A percentile compares a stretch with the other conserved stretches of the same genome.
Conservation (phyloP, 306 rosid genomes). For the Cucurbita argyrosperma region DNA sequence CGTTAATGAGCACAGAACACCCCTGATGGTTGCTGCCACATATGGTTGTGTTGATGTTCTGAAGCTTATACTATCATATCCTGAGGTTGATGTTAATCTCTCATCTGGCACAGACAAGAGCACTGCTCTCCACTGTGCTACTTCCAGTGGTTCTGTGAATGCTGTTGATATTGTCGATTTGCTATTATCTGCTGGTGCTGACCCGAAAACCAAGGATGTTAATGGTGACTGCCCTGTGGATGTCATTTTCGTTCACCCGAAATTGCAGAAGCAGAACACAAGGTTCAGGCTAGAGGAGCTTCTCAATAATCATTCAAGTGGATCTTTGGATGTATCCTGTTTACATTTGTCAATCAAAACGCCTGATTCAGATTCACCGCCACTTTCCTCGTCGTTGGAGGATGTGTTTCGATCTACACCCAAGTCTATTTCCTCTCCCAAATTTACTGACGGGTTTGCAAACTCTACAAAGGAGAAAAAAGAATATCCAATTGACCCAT, state of each 20-base stretch:
- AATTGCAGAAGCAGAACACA: conserved; percentile 21
- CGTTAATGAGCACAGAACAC: conserved; percentile 59
- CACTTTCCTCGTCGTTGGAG: conserved; percentile 35
- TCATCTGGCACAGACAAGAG: conserved; percentile 47
- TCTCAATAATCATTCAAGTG: conserved; percentile 14
- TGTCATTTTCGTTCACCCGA: conserved; percentile 58
- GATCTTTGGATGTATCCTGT: conserved; percentile 24
- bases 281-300: conserved; percentile 14
- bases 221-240: conserved; percentile 58
- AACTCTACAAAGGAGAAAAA: conserved; percentile 42
- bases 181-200: conserved; percentile 62
- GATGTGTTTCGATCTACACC: conserved; percentile 43
- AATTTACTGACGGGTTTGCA: conserved; percentile 29
- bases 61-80: conserved; percentile 37
- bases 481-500: conserved; percentile 78
- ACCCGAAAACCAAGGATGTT: conserved; percentile 33
- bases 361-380: conserved; percentile 33
- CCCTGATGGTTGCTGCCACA: conserved; percentile 78
- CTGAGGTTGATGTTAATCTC: conserved; percentile 46
- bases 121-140: conserved; percentile 93
- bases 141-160: conserved; percentile 60
- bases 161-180: conserved; percentile 43
- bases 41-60: conserved; percentile 65
- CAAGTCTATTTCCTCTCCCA: conserved; percentile 41
- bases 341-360: conserved; percentile 21